phyloP scores from a whole-genome alignment of 306 rosid genomes.

The Ceratonia siliqua region DNA sequence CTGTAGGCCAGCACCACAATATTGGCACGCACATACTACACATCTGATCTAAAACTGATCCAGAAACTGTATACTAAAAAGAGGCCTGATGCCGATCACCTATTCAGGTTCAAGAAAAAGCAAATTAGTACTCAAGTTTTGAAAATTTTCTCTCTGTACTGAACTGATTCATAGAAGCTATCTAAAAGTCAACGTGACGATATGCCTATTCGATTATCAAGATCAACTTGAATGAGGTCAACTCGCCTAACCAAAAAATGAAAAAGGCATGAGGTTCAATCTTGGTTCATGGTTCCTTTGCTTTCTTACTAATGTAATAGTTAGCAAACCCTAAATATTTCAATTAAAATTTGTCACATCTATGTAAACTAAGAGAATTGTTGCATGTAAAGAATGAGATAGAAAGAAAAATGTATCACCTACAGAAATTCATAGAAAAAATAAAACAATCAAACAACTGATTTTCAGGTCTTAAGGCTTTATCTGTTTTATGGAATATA shows the following conservation, averaged over 20 bases:
- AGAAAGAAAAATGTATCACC: slow-evolving; percentile 17
- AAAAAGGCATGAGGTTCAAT: slow-evolving; percentile 1
- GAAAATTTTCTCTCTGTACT: background rate
- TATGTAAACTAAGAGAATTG: slow-evolving; percentile 1
- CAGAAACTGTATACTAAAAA: slow-evolving; percentile 18
- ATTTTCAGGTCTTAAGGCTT: background rate
- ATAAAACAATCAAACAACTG: slow-evolving; percentile 21
- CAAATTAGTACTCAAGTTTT: slow-evolving; percentile 23
- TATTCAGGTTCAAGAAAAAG: slow-evolving; percentile 41
- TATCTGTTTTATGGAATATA: slow-evolving; percentile 19
- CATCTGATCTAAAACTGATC: slow-evolving; percentile 42
- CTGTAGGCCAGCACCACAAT: slow-evolving; percentile 57
- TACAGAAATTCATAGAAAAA: background rate
- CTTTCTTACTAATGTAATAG: slow-evolving; percentile 3
- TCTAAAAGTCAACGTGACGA: background rate
- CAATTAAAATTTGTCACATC: slow-evolving; percentile 20
- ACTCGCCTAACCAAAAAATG: background rate
- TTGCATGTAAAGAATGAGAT: slow-evolving; percentile 1
- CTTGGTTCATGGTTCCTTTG: slow-evolving; percentile 15
- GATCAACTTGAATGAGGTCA: slow-evolving; percentile 9
- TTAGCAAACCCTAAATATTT: slow-evolving; percentile 20
- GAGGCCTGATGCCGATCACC: slow-evolving; percentile 31
- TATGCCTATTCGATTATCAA: slow-evolving; percentile 16
- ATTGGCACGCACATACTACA: slow-evolving; percentile 85
- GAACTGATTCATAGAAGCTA: slow-evolving; percentile 7